Evolutionary conservation across 2,329 filamentous ascomycete species (phyloP).

Genomic region (Scedosporium aurantiacum): DNA sequence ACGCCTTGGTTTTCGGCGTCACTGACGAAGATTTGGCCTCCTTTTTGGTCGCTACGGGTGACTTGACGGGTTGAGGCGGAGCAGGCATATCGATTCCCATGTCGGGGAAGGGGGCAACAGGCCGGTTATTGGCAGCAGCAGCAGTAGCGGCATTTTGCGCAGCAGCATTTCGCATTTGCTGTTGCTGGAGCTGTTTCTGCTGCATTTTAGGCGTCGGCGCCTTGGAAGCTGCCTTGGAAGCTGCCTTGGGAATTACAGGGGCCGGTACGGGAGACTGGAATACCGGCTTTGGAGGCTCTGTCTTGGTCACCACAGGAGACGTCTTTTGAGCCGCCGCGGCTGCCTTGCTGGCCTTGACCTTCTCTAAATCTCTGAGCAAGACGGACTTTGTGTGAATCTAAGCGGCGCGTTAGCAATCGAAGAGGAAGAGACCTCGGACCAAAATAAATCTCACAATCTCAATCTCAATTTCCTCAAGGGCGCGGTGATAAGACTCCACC

Average conservation of each 20-base stretch:
- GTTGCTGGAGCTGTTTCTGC: conserved; percentile 11
- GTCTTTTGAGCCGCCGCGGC: background rate
- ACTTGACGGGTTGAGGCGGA: conserved; percentile 3
- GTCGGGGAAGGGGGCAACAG: conserved; percentile 44
- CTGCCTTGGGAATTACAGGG: background rate
- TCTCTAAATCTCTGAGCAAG: conserved; percentile 41
- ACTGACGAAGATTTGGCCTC: conserved; percentile 7
- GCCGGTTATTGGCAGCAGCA: conserved; percentile 9
- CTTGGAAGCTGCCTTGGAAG: background rate
- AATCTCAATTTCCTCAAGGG: conserved; percentile 44
- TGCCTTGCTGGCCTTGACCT: conserved; percentile 18
- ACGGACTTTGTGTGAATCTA: conserved; percentile 41
- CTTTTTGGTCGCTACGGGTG: background rate
- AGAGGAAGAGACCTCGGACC: background rate
- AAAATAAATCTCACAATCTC: conserved; percentile 37
- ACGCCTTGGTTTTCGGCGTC: conserved; percentile 6
- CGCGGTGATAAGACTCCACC: conserved; percentile 37
- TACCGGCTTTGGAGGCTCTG: background rate
- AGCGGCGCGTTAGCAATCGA: background rate
- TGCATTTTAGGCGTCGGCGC: conserved; percentile 9
- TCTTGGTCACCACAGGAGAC: background rate
- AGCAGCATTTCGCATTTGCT: conserved; percentile 2
- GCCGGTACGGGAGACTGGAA: background rate
- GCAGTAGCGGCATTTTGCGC: background rate
- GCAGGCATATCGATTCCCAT: conserved; percentile 38